Percentiles rank a stretch among this genome's conserved stretches.
These are phyloP conservation scores for Leucocoprinus sp. DNA, from an alignment of 768 basidiomycete species.

Conservation along the genomic window DNA sequence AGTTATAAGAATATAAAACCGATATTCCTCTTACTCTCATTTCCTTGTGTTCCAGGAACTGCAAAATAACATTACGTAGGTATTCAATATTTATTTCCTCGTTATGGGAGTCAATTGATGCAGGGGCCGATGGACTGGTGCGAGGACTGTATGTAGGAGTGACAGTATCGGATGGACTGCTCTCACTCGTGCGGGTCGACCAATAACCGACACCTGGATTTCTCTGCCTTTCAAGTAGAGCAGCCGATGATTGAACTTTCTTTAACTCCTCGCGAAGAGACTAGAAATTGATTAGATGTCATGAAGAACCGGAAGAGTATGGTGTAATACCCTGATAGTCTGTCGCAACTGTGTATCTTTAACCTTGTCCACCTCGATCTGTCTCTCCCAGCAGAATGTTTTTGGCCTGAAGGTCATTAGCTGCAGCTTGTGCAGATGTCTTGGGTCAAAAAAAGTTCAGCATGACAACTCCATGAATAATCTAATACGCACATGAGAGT, in stretches of 20 bases:
- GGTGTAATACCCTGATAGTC: conserved; percentile 64
- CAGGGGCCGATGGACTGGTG: conserved; percentile 28
- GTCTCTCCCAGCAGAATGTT: conserved; percentile 49
- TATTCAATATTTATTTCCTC: conserved; percentile 96
- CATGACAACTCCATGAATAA: background rate
- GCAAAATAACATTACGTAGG: conserved; percentile 89
- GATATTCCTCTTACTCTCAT: conserved; percentile 68
- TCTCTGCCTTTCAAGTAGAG: conserved; percentile 81
- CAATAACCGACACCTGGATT: conserved; percentile 95
- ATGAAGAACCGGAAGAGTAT: background rate
- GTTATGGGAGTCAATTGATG: conserved; percentile 28
- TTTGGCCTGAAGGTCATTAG: conserved; percentile 40
- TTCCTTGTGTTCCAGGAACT: conserved; percentile 97
- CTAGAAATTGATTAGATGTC: conserved; percentile 31
- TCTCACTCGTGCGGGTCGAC: conserved; percentile 41
- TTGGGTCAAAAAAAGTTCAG: background rate
- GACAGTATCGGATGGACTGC: conserved; percentile 31
- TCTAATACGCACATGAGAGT: conserved; percentile 49
- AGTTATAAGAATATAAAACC: background rate
- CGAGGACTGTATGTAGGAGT: conserved; percentile 29
- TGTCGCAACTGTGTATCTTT: conserved; percentile 63
- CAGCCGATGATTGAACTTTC: conserved; percentile 91
- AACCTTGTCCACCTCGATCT: conserved; percentile 64
- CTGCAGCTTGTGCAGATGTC: conserved; percentile 29
- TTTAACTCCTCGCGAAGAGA: conserved; percentile 89